Evolutionary conservation across 257 asterid genomes (phyloP).

Genomic region (Ajuga chamaepitys): DNA sequence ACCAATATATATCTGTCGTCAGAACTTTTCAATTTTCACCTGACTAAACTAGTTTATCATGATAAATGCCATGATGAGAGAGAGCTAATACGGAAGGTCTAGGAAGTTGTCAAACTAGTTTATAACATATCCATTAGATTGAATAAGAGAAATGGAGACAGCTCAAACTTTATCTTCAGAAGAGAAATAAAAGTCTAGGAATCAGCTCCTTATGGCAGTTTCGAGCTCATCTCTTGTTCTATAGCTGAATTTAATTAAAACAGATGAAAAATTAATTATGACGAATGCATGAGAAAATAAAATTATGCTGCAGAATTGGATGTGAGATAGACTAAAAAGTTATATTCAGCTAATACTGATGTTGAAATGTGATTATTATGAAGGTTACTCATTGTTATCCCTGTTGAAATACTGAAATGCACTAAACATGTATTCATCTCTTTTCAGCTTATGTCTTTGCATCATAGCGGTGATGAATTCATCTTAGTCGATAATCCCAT

Average conservation of each 20-base stretch:
- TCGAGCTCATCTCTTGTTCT: conserved; percentile 68
- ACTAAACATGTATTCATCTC: conserved; percentile 70
- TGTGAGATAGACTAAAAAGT: neutral
- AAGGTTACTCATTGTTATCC: conserved; percentile 74
- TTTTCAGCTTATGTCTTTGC: conserved; percentile 91
- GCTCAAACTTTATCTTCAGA: too few species aligned
- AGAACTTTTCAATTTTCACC: too few species aligned
- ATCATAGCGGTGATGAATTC: conserved; percentile 92
- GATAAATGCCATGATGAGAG: too few species aligned
- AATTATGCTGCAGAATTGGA: neutral
- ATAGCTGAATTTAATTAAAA: conserved; percentile 28
- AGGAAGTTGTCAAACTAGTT: too few species aligned
- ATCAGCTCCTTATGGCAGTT: conserved; percentile 62
- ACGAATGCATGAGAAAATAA: too few species aligned
- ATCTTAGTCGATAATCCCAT: conserved; percentile 81
- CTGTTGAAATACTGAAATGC: conserved; percentile 82
- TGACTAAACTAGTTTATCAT: too few species aligned
- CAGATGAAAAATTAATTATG: neutral
- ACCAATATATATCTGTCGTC: too few species aligned
- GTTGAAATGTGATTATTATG: neutral
- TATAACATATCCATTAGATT: too few species aligned
- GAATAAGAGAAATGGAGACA: too few species aligned
- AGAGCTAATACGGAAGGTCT: too few species aligned
- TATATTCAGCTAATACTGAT: neutral
- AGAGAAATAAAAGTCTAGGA: too few species aligned